These are phyloP conservation scores for Apiospora aurea DNA, from an alignment of 2,329 filamentous ascomycete genomes.

Conservation along the genomic window DNA sequence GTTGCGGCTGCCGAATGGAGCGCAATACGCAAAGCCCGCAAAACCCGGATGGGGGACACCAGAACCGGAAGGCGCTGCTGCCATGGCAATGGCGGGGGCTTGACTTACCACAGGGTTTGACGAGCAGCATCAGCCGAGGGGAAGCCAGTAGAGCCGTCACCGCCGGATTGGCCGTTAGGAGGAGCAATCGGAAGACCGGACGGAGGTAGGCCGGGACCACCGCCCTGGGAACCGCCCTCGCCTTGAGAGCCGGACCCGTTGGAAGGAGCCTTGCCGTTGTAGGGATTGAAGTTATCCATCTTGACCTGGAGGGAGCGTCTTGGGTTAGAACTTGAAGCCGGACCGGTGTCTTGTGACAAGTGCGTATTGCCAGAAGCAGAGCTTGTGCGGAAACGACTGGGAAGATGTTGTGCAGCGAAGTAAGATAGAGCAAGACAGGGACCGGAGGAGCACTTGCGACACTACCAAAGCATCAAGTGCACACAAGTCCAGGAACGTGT, in stretches of 20 bases:
- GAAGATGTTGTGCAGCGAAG: background rate
- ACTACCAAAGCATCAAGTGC: background rate
- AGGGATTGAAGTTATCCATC: conserved; percentile 46
- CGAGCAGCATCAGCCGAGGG: conserved; percentile 52
- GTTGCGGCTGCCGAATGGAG: background rate
- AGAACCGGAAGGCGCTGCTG: background rate
- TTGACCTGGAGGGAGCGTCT: background rate
- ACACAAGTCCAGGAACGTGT: background rate
- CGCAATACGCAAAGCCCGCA: background rate
- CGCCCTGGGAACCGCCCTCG: conserved; percentile 43
- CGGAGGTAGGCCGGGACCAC: conserved; percentile 38
- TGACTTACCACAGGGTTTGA: conserved; percentile 64
- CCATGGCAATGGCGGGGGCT: background rate
- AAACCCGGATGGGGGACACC: background rate
- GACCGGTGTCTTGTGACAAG: background rate
- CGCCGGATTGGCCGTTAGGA: conserved; percentile 44
- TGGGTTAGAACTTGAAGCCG: background rate
- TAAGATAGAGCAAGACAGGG: background rate
- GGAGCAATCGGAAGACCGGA: conserved; percentile 40
- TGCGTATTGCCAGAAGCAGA: background rate
- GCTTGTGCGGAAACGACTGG: background rate
- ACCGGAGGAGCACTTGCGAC: background rate
- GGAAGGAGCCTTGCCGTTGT: conserved; percentile 46
- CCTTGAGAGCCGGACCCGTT: conserved; percentile 48
- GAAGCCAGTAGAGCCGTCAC: conserved; percentile 42